A percentile compares a stretch with the other conserved stretches of the same genome.
phyloP scores from a whole-genome alignment of 2,329 filamentous ascomycete genomes.

The Claviceps capensis region DNA sequence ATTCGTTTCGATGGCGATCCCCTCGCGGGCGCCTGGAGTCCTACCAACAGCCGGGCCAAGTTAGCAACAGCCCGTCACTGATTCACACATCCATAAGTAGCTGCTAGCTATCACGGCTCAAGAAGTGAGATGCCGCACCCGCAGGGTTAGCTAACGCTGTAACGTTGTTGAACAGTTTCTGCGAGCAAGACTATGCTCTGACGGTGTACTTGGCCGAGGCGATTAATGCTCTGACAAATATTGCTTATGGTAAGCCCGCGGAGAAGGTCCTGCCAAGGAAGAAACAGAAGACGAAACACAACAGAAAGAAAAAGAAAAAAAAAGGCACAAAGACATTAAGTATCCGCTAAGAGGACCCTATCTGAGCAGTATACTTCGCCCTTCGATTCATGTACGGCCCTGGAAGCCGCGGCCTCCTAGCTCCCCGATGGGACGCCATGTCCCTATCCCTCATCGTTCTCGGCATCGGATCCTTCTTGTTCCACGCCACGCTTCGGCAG shows the following conservation, averaged over 20 bases:
- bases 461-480: slow-evolving; percentile 28
- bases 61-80: slow-evolving; percentile 5
- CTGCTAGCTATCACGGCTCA: too few species aligned
- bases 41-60: slow-evolving; percentile 26
- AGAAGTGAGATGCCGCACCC: too few species aligned
- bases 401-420: slow-evolving; percentile 16
- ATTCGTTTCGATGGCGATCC: slow-evolving; percentile 22
- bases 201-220: slow-evolving; percentile 30
- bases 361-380: slow-evolving; percentile 25
- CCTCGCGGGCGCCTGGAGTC: slow-evolving; percentile 22
- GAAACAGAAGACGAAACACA: not conserved
- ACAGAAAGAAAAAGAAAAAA: not conserved
- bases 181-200: slow-evolving; percentile 34
- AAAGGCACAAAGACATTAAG: not conserved
- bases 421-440: slow-evolving; percentile 25
- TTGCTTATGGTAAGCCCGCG: slow-evolving; percentile 25
- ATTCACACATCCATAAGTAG: too few species aligned
- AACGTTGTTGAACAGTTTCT: slow-evolving; percentile 16
- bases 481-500: slow-evolving; percentile 31
- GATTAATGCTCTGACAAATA: slow-evolving; percentile 28
- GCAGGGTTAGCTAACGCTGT: not conserved
- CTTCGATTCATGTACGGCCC: slow-evolving; percentile 23
- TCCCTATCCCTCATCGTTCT: slow-evolving; percentile 26
- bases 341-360: not conserved
- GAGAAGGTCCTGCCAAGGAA: slow-evolving; percentile 19